Base-by-base conservation (phyloP, 371 early-diverging fungal species). In the Lichtheimia ramosa region DNA sequence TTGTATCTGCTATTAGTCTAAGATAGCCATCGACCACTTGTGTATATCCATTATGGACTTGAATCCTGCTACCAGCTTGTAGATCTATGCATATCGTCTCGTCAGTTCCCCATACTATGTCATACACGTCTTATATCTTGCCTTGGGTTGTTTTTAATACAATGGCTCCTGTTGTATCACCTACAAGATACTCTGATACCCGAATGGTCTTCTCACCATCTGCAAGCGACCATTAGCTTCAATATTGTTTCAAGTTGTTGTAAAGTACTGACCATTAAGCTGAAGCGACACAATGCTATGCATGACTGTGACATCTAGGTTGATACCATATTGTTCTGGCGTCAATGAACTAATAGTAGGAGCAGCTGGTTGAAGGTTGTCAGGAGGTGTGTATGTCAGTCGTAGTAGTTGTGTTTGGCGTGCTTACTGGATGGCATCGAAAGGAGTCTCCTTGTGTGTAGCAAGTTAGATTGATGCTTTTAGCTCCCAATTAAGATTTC, bases 131-230 rank as follows among this genome's bases (percentile, higher is more conserved):
- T 14, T 20, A 53, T 54, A 2, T 40, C 15, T 54, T 61, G 64
- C 72, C 62, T 59, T 54, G 51, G 16, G 43, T 48, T 15, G 69
- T 66, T 41, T 66, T 63, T 15, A 68, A 48, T 20, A 68, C 55
- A 4, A 68, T 59, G 25, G 61, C 63, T 3, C 69, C 72, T 56
- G 72, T 61, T 13, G 61, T 43, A 56, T 72, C 72, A 15, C 57
- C 72, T 15, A 72, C 58, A 15, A 72, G 42, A 20, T 72, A 65
- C 20, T 72, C 72, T 24, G 59, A 63, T 43, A 72, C 59, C 0
- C 24, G 55, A 21, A 72, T 48, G 1, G 21, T 49, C n/a, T 50
- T 55, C 3, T 18, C 25, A 15, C 42, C 51, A 24, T 57, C 56
- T 60, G 54, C 51, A 41, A 39, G 24, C 34, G 34, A 39, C 10